These are phyloP conservation scores for Vitis vinifera DNA, from an alignment of 164 flowering plant genomes.

Conservation along the genomic window ASM3070453v1 NC_081819.1:21396501-21397000, in stretches of 20 bases:
- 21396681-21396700: conserved; percentile 79
- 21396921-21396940: conserved; percentile 81
- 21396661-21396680: conserved; percentile 68
- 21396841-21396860: conserved; percentile 75
- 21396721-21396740: conserved; percentile 70
- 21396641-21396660: conserved; percentile 73
- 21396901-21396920: conserved; percentile 88
- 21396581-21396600: conserved; percentile 81
- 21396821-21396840: conserved; percentile 70
- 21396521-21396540: conserved; percentile 78
- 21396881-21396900: conserved; percentile 81
- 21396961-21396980: conserved; percentile 54
- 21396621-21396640: conserved; percentile 84
- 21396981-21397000: conserved; percentile 30
- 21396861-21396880: conserved; percentile 75
- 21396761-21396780: conserved; percentile 79
- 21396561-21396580: conserved; percentile 79
- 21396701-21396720: conserved; percentile 86
- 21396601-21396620: conserved; percentile 91
- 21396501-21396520: conserved; percentile 85
- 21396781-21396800: conserved; percentile 68
- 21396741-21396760: conserved; percentile 85
- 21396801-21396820: conserved; percentile 62
- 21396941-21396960: conserved; percentile 93
- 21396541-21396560: conserved; percentile 78